Evolutionary conservation across 306 rosid species (phyloP).

Genomic region (Rosa rugosa): DNA sequence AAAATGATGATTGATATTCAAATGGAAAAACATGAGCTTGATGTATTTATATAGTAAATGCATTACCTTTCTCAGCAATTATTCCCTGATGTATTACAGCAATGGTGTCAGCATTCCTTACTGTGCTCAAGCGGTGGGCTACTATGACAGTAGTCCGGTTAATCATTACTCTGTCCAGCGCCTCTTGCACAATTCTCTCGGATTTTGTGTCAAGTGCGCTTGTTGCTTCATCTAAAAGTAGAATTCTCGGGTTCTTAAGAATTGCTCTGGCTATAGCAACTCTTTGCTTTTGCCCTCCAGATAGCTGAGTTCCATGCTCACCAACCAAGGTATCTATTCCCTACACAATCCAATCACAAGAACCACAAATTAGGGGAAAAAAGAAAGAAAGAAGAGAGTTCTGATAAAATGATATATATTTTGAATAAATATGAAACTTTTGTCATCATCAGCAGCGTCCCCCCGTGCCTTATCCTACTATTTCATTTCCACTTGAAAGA

Average conservation of each 20-base stretch:
- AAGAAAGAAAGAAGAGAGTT: not conserved
- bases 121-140: conserved; percentile 52
- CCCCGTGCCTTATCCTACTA: not conserved
- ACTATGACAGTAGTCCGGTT: conserved; percentile 45
- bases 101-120: conserved; percentile 48
- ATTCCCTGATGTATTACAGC: conserved; percentile 48
- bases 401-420: no score
- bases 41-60: no score
- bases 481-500: not conserved
- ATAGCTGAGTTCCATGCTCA: no score
- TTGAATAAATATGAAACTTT: no score
- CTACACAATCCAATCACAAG: conserved; percentile 19
- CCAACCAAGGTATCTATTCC: conserved; percentile 75
- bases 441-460: not conserved
- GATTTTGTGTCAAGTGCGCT: conserved; percentile 59
- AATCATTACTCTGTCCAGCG: conserved; percentile 46
- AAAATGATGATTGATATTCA: not conserved
- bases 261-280: conserved; percentile 51
- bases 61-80: conserved; percentile 43
- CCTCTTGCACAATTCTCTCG: conserved; percentile 49
- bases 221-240: conserved; percentile 56
- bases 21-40: not conserved
- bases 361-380: not conserved
- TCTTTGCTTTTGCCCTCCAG: no score
- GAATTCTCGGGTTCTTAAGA: conserved; percentile 44